phyloP scores from a whole-genome alignment of 352 stramenopile species.

The Pythium phragmiticola region DNA sequence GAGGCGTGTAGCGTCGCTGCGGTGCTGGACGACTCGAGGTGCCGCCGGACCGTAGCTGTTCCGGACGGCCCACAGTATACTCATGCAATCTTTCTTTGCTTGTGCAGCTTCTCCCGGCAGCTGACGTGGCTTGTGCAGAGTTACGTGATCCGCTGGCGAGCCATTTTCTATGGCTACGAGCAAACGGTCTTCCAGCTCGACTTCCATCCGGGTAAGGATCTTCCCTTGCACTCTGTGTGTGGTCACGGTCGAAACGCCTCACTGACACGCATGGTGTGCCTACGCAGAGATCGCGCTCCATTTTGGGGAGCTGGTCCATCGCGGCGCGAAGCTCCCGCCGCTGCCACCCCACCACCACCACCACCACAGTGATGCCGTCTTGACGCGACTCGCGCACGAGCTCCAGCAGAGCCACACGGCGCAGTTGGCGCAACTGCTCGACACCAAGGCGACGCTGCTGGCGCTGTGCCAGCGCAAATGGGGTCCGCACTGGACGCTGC shows the following conservation, averaged over 20 bases:
- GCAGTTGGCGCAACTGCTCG: constrained; percentile 18
- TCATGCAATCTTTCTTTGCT: background rate
- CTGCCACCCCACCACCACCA: background rate
- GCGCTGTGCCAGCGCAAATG: constrained; percentile 23
- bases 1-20: constrained; percentile 20
- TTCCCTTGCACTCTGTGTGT: too few species aligned
- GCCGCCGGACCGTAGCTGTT: background rate
- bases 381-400: constrained; percentile 21
- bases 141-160: constrained; percentile 49
- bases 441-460: constrained; percentile 14
- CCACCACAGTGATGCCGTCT: constrained; percentile 12
- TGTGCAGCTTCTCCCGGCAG: constrained; percentile 37
- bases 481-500: constrained; percentile 14
- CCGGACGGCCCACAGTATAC: background rate
- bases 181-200: constrained; percentile 47
- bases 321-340: constrained; percentile 6
- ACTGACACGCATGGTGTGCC: background rate
- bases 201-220: constrained; percentile 38
- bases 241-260: too few species aligned
- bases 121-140: constrained; percentile 37
- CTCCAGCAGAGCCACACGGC: constrained; percentile 17
- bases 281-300: constrained; percentile 25
- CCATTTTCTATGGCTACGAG: constrained; percentile 45
- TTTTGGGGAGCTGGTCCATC: constrained; percentile 23
- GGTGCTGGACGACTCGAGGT: constrained; percentile 7